These are phyloP conservation scores for Dictyostelium capitatum DNA, from an alignment of 78 protist genomes.

Conservation along the genomic window DNA sequence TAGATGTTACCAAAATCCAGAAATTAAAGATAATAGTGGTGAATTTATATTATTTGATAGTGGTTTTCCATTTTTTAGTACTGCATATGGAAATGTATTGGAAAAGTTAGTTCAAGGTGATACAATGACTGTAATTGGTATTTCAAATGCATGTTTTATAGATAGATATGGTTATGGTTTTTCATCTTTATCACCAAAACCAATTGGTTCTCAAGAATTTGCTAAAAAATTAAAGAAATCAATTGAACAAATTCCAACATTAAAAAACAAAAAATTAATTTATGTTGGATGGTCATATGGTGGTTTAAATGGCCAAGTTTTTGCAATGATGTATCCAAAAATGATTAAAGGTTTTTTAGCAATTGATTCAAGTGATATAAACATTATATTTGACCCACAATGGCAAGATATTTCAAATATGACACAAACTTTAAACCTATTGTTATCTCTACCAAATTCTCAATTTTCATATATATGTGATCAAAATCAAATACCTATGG, in stretches of 20 bases:
- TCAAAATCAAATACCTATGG: background rate
- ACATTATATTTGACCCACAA: background rate
- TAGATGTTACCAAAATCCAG: constrained; percentile 32
- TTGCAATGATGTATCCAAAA: constrained; percentile 6
- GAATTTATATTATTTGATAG: constrained; percentile 32
- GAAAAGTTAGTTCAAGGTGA: background rate
- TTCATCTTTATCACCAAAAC: constrained; percentile 39
- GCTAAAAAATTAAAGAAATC: constrained; percentile 1
- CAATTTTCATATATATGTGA: background rate
- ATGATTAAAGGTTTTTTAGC: constrained; percentile 20
- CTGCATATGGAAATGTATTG: constrained; percentile 2
- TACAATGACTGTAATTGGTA: background rate
- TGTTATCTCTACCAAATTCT: background rate
- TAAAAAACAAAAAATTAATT: constrained; percentile 2
- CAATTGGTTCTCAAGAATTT: constrained; percentile 6
- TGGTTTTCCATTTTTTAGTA: constrained; percentile 47
- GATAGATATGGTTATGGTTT: constrained; percentile 69
- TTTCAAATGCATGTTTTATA: background rate
- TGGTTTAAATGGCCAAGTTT: constrained; percentile 27
- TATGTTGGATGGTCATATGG: constrained; percentile 76
- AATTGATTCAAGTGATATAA: constrained; percentile 30
- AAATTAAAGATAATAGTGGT: background rate
- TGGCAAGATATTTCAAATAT: background rate
- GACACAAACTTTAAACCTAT: background rate
- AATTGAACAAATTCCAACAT: background rate